Percentiles rank a stretch among this genome's conserved stretches.
Evolutionary conservation across 2,329 filamentous ascomycete species (phyloP).

Genomic region (Parasarocladium wereldwijsianum): DNA sequence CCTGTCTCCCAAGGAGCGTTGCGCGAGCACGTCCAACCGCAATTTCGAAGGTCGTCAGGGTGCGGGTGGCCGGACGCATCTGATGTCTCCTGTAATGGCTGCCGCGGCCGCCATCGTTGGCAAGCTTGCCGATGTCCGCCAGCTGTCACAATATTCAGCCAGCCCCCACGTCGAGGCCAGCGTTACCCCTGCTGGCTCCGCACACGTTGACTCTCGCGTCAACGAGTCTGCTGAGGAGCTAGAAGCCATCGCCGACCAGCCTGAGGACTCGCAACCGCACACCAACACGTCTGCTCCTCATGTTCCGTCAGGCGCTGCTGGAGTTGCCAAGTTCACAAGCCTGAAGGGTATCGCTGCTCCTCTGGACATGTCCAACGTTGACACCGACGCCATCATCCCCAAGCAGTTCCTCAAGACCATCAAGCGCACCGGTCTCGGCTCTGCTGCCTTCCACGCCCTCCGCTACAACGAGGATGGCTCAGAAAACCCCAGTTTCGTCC

Average conservation of each 20-base stretch:
- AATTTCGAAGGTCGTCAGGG: constrained; percentile 97
- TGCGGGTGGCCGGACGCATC: constrained; percentile 76
- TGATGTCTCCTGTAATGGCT: constrained; percentile 96
- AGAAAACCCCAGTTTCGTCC: constrained; percentile 68
- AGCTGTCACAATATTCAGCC: constrained; percentile 49
- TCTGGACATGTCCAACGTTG: constrained; percentile 77
- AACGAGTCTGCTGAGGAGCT: constrained; percentile 26
- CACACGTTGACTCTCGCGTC: constrained; percentile 37
- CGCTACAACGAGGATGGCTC: constrained; percentile 58
- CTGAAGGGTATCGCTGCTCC: constrained; percentile 81
- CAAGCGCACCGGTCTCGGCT: constrained; percentile 87
- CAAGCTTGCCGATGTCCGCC: constrained; percentile 82
- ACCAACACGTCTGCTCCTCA: constrained; percentile 43
- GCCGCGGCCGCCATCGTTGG: constrained; percentile 81
- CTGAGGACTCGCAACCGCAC: constrained; percentile 48
- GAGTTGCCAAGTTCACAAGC: constrained; percentile 70
- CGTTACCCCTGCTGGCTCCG: constrained; percentile 23
- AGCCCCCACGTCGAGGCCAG: constrained; percentile 45
- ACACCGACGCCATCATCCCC: constrained; percentile 98
- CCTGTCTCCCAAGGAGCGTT: constrained; percentile 78
- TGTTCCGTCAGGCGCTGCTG: constrained; percentile 25
- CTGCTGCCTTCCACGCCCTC: constrained; percentile 73
- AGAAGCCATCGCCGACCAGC: constrained; percentile 40
- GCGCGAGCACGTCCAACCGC: constrained; percentile 88
- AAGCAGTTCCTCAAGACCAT: constrained; percentile 99